Evolutionary conservation across 2,329 filamentous ascomycete genomes (phyloP).

Genomic region (Botrytis pseudocinerea): DNA sequence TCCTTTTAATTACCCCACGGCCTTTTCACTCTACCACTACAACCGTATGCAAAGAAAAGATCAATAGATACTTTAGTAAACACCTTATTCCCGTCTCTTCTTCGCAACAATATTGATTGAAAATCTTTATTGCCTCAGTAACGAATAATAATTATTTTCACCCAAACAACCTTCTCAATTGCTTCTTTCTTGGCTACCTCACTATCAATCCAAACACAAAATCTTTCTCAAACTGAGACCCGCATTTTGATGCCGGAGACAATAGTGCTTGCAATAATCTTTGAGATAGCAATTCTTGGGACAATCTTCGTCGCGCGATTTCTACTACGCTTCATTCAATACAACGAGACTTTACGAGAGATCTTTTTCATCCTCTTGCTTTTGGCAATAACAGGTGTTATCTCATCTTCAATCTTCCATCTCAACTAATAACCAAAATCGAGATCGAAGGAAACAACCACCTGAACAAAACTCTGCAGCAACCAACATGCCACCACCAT

Average conservation of each 20-base stretch:
- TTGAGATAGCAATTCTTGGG: background rate
- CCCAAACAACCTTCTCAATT: background rate
- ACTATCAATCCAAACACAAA: background rate
- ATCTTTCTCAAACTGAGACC: too few species aligned
- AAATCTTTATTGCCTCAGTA: background rate
- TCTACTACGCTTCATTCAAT: background rate
- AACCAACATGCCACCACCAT: background rate
- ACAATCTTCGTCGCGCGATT: background rate
- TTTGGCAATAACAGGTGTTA: background rate
- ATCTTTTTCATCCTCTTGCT: background rate
- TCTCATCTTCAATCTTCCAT: background rate
- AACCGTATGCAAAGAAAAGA: background rate
- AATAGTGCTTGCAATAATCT: constrained; percentile 1
- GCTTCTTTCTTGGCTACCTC: background rate
- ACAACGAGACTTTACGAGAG: background rate
- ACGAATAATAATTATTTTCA: background rate
- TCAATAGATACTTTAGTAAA: background rate
- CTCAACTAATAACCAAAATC: background rate
- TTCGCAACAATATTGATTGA: background rate
- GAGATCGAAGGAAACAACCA: background rate
- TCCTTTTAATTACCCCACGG: background rate
- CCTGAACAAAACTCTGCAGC: background rate
- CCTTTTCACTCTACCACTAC: background rate
- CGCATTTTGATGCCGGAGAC: background rate
- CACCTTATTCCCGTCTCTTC: background rate